A percentile compares a stretch with the other conserved stretches of the same genome.
Evolutionary conservation across 257 asterid species (phyloP).

Genomic region (Gardenia jasminoides): DNA sequence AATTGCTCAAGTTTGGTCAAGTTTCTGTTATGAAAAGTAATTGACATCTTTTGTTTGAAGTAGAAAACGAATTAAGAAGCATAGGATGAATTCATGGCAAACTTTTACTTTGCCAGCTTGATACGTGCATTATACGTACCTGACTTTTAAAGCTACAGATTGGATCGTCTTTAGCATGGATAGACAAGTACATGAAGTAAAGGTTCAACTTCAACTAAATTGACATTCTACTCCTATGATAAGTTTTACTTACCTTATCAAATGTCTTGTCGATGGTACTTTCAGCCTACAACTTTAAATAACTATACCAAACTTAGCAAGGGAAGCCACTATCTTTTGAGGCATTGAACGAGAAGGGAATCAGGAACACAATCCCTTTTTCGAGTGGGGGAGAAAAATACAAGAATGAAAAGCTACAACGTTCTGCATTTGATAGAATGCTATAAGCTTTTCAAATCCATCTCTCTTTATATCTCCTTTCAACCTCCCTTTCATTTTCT

Average conservation of each 20-base stretch:
- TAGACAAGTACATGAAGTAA: not conserved
- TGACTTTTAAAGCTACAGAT: not conserved
- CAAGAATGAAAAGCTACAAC: not conserved
- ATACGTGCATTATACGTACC: no score
- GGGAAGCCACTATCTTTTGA: slow-evolving; percentile 11
- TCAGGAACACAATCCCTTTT: not conserved
- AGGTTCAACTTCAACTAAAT: not conserved
- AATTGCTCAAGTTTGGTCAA: no score
- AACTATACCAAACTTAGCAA: slow-evolving; percentile 14
- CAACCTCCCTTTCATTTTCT: not conserved
- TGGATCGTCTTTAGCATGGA: not conserved
- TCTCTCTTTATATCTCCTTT: not conserved
- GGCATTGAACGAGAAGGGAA: slow-evolving; percentile 9
- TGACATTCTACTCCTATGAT: not conserved
- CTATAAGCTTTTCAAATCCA: not conserved
- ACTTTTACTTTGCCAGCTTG: no score
- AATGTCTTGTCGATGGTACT: slow-evolving; percentile 27
- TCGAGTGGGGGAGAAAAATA: not conserved
- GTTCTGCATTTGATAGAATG: not conserved
- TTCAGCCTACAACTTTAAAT: slow-evolving; percentile 2
- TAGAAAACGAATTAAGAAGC: not conserved
- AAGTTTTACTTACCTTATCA: not conserved
- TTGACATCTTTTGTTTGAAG: no score
- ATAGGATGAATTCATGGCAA: not conserved
- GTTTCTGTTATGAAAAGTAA: no score